These are phyloP conservation scores for Lactarius tabidus DNA, from an alignment of 768 basidiomycete genomes.

Conservation along the genomic window DNA sequence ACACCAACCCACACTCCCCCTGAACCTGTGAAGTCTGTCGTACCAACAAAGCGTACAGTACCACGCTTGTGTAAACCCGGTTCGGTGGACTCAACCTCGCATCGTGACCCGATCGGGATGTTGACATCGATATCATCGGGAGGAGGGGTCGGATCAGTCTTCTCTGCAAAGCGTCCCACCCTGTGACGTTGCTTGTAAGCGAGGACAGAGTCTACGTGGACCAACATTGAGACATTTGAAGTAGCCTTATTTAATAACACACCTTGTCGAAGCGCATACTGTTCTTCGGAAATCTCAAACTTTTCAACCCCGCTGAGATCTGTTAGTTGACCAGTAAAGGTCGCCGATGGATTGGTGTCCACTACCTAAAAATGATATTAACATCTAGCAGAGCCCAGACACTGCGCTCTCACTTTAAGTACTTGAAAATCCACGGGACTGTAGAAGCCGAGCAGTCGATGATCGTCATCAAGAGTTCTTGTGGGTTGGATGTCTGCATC, in stretches of 20 bases:
- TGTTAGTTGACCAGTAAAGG: slow-evolving; percentile 78
- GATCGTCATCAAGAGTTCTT: slow-evolving; percentile 60
- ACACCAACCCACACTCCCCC: slow-evolving; percentile 82
- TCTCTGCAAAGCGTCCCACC: slow-evolving; percentile 82
- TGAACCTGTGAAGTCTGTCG: slow-evolving; percentile 66
- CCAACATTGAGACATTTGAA: neutral
- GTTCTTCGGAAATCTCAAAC: slow-evolving; percentile 80
- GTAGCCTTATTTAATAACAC: slow-evolving; percentile 16
- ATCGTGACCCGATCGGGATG: slow-evolving; percentile 69
- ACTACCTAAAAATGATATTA: slow-evolving; percentile 45
- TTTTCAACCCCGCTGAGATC: slow-evolving; percentile 88
- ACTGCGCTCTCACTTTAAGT: slow-evolving; percentile 55
- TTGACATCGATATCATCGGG: slow-evolving; percentile 35
- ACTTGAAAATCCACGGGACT: slow-evolving; percentile 73
- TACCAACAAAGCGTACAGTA: slow-evolving; percentile 79
- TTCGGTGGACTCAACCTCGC: slow-evolving; percentile 73
- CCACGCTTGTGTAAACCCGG: slow-evolving; percentile 74
- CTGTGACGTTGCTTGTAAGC: slow-evolving; percentile 84
- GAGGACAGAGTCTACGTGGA: slow-evolving; percentile 70
- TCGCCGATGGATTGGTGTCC: slow-evolving; percentile 71
- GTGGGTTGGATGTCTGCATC: slow-evolving; percentile 49
- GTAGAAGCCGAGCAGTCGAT: slow-evolving; percentile 67
- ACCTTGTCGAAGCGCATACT: slow-evolving; percentile 82
- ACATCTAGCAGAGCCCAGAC: neutral
- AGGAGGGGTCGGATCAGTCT: slow-evolving; percentile 36